Conservation (phyloP, 2,329 filamentous ascomycete species). For the Aureobasidium pullulans region DNA sequence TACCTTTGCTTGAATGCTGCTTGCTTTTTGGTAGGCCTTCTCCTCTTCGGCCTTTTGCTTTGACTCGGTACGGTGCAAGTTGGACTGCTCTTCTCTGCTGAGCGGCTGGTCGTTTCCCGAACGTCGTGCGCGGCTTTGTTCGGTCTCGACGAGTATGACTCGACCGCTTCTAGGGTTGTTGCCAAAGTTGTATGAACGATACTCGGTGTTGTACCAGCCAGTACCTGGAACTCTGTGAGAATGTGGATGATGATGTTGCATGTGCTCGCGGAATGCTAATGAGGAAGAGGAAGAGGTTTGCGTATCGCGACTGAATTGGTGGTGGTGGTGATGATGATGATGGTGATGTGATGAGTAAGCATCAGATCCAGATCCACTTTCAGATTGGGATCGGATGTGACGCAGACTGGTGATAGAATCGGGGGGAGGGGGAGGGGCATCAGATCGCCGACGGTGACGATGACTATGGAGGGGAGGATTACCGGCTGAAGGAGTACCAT, state of each 20-base stretch:
- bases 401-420: neutral
- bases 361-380: neutral
- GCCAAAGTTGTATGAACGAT: constrained; percentile 48
- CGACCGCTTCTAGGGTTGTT: neutral
- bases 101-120: constrained; percentile 25
- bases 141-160: constrained; percentile 42
- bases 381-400: neutral
- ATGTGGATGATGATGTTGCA: constrained; percentile 5
- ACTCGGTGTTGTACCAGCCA: constrained; percentile 68
- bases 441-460: constrained; percentile 6
- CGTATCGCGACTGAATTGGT: neutral
- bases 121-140: constrained; percentile 23
- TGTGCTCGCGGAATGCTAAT: neutral
- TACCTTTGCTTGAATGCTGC: constrained; percentile 18
- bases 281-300: neutral
- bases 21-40: constrained; percentile 13
- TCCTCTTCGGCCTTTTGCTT: constrained; percentile 12
- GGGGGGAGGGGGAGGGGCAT: neutral
- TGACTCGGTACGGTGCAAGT: constrained; percentile 23
- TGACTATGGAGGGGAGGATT: constrained; percentile 9
- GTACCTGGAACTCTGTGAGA: constrained; percentile 45
- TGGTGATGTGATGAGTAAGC: neutral
- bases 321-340: neutral
- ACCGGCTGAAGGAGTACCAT: constrained; percentile 25
- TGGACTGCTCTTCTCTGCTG: constrained; percentile 26